Percentiles rank a stretch among this genome's conserved stretches.
Conservation (phyloP, 129 eudicot species). For the Dittrichia graveolens region DNA sequence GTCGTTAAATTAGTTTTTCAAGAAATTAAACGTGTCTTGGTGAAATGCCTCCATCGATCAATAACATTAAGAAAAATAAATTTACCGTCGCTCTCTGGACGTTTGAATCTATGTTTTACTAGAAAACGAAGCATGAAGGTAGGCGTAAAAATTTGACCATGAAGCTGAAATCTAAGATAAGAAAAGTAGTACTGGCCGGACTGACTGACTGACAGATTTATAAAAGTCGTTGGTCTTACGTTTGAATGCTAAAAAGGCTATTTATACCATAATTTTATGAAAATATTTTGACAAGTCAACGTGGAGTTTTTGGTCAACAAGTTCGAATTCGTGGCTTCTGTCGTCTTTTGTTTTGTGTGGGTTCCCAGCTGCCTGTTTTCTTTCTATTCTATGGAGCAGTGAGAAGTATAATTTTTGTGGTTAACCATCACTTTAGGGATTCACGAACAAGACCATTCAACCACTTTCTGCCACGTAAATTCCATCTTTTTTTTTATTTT, state of each 20-base stretch:
- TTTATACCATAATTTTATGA: not conserved
- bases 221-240: conserved; percentile 32
- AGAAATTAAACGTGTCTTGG: no score
- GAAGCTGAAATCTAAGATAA: conserved; percentile 17
- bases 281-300: conserved; percentile 36
- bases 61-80: no score
- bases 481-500: not conserved
- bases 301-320: conserved; percentile 20
- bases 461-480: not conserved
- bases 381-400: not conserved
- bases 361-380: not conserved
- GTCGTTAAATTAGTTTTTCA: no score
- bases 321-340: conserved; percentile 18
- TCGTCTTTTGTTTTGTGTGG: not conserved
- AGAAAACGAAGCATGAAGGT: conserved; percentile 12
- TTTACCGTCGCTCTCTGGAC: not conserved
- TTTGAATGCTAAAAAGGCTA: conserved; percentile 29
- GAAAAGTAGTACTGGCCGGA: not conserved
- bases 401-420: not conserved
- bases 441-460: not conserved
- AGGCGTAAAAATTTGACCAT: conserved; percentile 26
- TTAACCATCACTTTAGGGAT: not conserved
- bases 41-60: no score
- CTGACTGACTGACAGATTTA: not conserved
- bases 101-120: not conserved